These are phyloP conservation scores for Ogataea saltuana DNA, from an alignment of 805 yeast genomes.

Conservation along the genomic window DNA sequence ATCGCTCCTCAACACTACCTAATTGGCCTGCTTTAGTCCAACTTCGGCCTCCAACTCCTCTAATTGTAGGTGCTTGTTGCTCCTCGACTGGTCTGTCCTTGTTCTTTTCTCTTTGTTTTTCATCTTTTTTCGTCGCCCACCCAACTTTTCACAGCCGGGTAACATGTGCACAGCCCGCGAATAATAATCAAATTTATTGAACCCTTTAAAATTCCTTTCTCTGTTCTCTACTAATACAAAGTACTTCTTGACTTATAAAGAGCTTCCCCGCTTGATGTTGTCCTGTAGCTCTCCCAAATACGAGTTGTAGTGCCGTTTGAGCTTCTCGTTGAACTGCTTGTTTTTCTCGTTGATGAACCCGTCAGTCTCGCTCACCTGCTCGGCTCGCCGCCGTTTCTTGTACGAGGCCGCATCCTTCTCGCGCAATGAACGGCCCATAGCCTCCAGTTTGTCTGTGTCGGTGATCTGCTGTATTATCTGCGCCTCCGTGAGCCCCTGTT, in stretches of 20 bases:
- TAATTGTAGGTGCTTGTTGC: background rate
- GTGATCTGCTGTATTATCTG: conserved; percentile 36
- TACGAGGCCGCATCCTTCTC: conserved; percentile 39
- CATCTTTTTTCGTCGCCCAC: conserved; percentile 7
- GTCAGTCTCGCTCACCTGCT: conserved; percentile 22
- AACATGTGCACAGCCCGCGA: background rate
- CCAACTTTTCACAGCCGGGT: background rate
- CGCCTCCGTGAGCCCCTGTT: conserved; percentile 28
- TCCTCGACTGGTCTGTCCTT: background rate
- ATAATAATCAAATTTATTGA: too few relatives aligned
- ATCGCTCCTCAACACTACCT: conserved; percentile 3
- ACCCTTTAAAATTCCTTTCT: background rate
- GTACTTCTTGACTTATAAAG: conserved; percentile 15
- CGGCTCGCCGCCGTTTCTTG: conserved; percentile 37
- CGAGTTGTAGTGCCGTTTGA: conserved; percentile 56
- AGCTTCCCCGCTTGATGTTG: conserved; percentile 27
- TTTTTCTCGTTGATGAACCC: conserved; percentile 69
- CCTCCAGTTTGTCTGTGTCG: conserved; percentile 33
- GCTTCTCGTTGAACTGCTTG: conserved; percentile 69
- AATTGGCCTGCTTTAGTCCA: conserved; percentile 5
- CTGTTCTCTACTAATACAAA: too few relatives aligned
- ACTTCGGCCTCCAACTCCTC: conserved; percentile 1
- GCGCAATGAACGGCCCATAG: conserved; percentile 37
- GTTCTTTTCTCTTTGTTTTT: conserved; percentile 1
- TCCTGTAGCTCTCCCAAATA: conserved; percentile 25